phyloP scores from a whole-genome alignment of 768 basidiomycete genomes.

The Lanmaoa pseudosensibilis region DNA sequence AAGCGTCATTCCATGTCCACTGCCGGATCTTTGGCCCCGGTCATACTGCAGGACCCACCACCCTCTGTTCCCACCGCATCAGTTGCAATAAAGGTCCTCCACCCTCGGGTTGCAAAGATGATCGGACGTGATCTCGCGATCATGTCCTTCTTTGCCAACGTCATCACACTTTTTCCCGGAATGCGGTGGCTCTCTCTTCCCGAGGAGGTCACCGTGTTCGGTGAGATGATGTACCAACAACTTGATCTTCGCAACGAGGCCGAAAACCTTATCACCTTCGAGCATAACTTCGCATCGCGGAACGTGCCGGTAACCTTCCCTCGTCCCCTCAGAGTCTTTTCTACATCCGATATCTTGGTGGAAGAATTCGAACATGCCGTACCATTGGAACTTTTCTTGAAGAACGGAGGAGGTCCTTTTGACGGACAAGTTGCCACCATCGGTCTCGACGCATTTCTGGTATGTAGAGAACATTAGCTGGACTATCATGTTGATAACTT shows the following conservation, averaged over 20 bases:
- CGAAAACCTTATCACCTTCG: slow-evolving; percentile 81
- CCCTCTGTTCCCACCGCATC: slow-evolving; percentile 78
- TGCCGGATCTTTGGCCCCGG: slow-evolving; percentile 54
- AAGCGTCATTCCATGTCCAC: slow-evolving; percentile 53
- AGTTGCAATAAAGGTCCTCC: slow-evolving; percentile 95
- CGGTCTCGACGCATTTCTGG: slow-evolving; percentile 93
- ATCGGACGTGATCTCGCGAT: slow-evolving; percentile 91
- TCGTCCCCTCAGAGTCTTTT: slow-evolving; percentile 77
- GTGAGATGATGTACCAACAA: slow-evolving; percentile 94
- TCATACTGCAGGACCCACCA: slow-evolving; percentile 50
- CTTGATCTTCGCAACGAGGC: slow-evolving; percentile 90
- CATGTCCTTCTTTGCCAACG: slow-evolving; percentile 88
- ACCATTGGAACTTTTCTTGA: slow-evolving; percentile 83
- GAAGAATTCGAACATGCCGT: slow-evolving; percentile 94
- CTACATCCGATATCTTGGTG: slow-evolving; percentile 78
- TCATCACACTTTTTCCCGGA: slow-evolving; percentile 79
- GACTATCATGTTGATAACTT: slow-evolving; percentile 1
- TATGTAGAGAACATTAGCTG: slow-evolving; percentile 38
- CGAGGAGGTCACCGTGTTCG: slow-evolving; percentile 94
- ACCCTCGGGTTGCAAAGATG: slow-evolving; percentile 78
- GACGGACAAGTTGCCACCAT: slow-evolving; percentile 88
- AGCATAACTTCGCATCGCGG: slow-evolving; percentile 78
- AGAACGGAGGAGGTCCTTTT: slow-evolving; percentile 89
- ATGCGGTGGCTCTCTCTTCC: slow-evolving; percentile 97
- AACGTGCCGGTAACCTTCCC: slow-evolving; percentile 88